A percentile compares a stretch with the other conserved stretches of the same genome.
Conservation (phyloP, 2,329 filamentous ascomycete species). For the Phaeosphaeria sp. region DNA sequence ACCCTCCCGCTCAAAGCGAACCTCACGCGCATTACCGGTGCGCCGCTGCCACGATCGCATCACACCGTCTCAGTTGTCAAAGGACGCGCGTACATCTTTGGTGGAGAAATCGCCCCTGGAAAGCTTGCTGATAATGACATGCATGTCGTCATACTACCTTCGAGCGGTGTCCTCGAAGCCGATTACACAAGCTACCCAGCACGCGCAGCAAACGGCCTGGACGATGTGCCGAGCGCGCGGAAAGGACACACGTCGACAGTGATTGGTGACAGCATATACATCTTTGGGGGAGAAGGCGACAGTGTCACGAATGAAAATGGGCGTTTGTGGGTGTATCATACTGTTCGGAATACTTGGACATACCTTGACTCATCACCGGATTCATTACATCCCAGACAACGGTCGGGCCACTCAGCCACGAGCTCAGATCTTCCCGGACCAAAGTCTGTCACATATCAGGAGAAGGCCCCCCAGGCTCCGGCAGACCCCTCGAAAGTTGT, state of each 20-base stretch:
- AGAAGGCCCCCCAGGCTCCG: conserved; percentile 49
- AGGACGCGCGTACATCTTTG: conserved; percentile 63
- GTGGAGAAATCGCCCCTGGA: conserved; percentile 52
- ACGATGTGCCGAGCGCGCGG: conserved; percentile 47
- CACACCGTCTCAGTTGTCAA: conserved; percentile 62
- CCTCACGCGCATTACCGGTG: conserved; percentile 55
- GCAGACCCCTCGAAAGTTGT: conserved; percentile 50
- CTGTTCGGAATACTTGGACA: conserved; percentile 49
- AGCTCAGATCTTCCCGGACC: conserved; percentile 50
- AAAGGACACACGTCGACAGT: conserved; percentile 52
- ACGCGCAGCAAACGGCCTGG: conserved; percentile 31
- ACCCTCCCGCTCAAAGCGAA: conserved; percentile 60
- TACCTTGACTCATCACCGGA: conserved; percentile 44
- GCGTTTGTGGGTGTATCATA: conserved; percentile 54
- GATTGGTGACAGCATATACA: conserved; percentile 53
- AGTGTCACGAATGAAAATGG: conserved; percentile 44
- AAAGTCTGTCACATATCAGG: conserved; percentile 34
- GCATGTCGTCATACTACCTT: conserved; percentile 60
- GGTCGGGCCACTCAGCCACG: conserved; percentile 46
- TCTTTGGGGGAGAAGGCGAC: conserved; percentile 51
- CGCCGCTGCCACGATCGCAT: conserved; percentile 55
- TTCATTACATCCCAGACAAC: conserved; percentile 33
- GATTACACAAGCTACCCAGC: conserved; percentile 50
- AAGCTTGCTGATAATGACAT: conserved; percentile 58
- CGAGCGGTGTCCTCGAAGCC: conserved; percentile 50